Conservation (phyloP, 2,329 filamentous ascomycete genomes). For the Ambrosiella beaveri region DNA sequence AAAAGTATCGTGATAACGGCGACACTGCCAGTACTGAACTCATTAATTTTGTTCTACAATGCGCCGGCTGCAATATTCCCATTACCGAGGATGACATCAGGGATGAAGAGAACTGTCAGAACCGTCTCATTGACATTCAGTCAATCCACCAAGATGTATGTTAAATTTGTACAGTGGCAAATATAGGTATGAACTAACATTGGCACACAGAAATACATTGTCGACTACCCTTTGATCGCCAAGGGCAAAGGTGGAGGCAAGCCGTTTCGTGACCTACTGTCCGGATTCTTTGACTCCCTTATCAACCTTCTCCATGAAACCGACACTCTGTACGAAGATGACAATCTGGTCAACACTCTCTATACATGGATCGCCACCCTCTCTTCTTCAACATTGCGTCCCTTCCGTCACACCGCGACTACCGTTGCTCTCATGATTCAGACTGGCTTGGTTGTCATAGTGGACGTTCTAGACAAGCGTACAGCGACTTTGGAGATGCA, state of each 20-base stretch:
- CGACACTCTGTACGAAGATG: constrained; percentile 63
- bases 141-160: constrained; percentile 65
- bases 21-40: constrained; percentile 41
- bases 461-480: constrained; percentile 50
- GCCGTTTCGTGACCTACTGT: constrained; percentile 60
- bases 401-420: constrained; percentile 87
- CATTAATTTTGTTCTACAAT: constrained; percentile 49
- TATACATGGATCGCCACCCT: constrained; percentile 79
- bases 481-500: constrained; percentile 65
- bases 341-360: constrained; percentile 69
- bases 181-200: neutral
- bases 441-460: constrained; percentile 57
- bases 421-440: constrained; percentile 67
- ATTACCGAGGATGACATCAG: constrained; percentile 70
- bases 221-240: constrained; percentile 82
- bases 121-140: constrained; percentile 68
- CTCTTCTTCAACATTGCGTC: constrained; percentile 72
- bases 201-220: constrained; percentile 39
- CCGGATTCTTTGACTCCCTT: constrained; percentile 62
- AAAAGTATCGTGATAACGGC: constrained; percentile 37
- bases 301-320: constrained; percentile 65
- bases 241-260: constrained; percentile 53
- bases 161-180: constrained; percentile 7
- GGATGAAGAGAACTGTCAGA: constrained; percentile 73
- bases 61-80: constrained; percentile 64